Percentiles rank a stretch among this genome's conserved stretches.
phyloP scores from a whole-genome alignment of 2,329 filamentous ascomycete species.

The Xylariaceae sp. region DNA sequence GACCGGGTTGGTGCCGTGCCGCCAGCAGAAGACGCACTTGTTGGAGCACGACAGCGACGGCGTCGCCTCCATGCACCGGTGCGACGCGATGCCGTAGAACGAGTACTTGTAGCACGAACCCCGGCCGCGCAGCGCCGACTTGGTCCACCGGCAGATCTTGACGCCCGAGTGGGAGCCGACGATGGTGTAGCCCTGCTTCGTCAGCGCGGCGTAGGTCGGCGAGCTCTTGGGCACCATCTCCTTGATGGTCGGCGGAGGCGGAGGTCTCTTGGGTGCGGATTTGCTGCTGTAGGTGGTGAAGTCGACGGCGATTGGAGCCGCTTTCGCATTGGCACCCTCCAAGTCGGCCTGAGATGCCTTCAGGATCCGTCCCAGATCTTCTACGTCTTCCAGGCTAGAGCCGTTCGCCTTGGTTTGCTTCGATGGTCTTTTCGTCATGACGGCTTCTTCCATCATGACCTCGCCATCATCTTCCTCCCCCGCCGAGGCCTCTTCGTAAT shows the following conservation, averaged over 20 bases:
- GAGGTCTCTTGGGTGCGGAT: slow-evolving; percentile 34
- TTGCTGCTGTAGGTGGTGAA: slow-evolving; percentile 66
- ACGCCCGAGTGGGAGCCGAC: slow-evolving; percentile 93
- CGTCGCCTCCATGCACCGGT: slow-evolving; percentile 97
- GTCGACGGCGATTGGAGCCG: slow-evolving; percentile 65
- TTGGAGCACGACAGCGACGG: slow-evolving; percentile 93
- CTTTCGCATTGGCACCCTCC: slow-evolving; percentile 16
- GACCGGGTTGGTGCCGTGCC: slow-evolving; percentile 93
- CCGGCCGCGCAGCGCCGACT: slow-evolving; percentile 85
- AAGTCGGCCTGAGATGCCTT: slow-evolving; percentile 35
- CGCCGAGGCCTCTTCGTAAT: slow-evolving; percentile 61
- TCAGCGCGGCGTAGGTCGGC: slow-evolving; percentile 80
- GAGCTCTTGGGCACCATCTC: slow-evolving; percentile 93
- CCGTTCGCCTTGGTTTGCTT: slow-evolving; percentile 32
- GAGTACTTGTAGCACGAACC: slow-evolving; percentile 97
- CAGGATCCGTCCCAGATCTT: slow-evolving; percentile 69
- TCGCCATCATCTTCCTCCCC: slow-evolving; percentile 47
- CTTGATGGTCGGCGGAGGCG: slow-evolving; percentile 47
- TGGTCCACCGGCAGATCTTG: slow-evolving; percentile 98
- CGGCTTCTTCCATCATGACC: slow-evolving; percentile 39
- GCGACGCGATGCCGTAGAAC: slow-evolving; percentile 93
- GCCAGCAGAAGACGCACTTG: slow-evolving; percentile 99
- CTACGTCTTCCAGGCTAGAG: slow-evolving; percentile 65
- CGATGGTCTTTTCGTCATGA: slow-evolving; percentile 28
- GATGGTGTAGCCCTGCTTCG: slow-evolving; percentile 94